A percentile compares a stretch with the other conserved stretches of the same genome.
Evolutionary conservation across 495 filamentous ascomycete genomes (phyloP).

Genomic region (Penicillium cinerascens): DNA sequence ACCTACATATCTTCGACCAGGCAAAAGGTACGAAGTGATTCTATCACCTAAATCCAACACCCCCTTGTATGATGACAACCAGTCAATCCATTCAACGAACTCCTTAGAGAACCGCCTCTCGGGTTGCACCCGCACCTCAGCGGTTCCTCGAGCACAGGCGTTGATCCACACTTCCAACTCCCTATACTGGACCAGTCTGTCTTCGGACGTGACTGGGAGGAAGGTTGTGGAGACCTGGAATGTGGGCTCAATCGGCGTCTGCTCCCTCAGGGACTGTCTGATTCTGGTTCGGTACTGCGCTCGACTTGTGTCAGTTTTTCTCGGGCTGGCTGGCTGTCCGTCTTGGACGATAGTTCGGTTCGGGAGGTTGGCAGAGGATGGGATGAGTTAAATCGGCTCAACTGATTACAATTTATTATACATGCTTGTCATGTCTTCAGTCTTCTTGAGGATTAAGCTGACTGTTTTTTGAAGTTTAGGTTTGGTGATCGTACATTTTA

Average conservation of each 20-base stretch:
- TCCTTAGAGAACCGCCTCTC: slow-evolving; percentile 57
- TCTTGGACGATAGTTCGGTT: slow-evolving; percentile 51
- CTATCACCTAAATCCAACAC: slow-evolving; percentile 3
- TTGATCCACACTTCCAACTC: slow-evolving; percentile 55
- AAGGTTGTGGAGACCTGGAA: slow-evolving; percentile 83
- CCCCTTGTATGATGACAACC: slow-evolving; percentile 76
- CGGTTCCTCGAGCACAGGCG: slow-evolving; percentile 16
- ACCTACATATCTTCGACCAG: neutral
- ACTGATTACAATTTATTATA: slow-evolving; percentile 41
- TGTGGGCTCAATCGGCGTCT: slow-evolving; percentile 31
- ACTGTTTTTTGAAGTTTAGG: slow-evolving; percentile 7
- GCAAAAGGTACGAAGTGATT: slow-evolving; percentile 9
- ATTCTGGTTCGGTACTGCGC: slow-evolving; percentile 40
- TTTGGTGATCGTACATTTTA: neutral
- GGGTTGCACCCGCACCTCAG: slow-evolving; percentile 23
- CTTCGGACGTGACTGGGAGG: slow-evolving; percentile 51
- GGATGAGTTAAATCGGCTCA: slow-evolving; percentile 65
- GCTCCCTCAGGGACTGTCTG: slow-evolving; percentile 9
- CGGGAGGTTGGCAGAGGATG: slow-evolving; percentile 48
- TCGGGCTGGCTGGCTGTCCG: slow-evolving; percentile 40
- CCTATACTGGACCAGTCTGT: slow-evolving; percentile 63
- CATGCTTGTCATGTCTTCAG: neutral
- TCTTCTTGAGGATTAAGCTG: slow-evolving; percentile 13
- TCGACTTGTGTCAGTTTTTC: slow-evolving; percentile 39
- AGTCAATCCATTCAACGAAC: slow-evolving; percentile 99